Evolutionary conservation across 140 eudicot genomes (phyloP).

Genomic region (Anethum foeniculum): DNA sequence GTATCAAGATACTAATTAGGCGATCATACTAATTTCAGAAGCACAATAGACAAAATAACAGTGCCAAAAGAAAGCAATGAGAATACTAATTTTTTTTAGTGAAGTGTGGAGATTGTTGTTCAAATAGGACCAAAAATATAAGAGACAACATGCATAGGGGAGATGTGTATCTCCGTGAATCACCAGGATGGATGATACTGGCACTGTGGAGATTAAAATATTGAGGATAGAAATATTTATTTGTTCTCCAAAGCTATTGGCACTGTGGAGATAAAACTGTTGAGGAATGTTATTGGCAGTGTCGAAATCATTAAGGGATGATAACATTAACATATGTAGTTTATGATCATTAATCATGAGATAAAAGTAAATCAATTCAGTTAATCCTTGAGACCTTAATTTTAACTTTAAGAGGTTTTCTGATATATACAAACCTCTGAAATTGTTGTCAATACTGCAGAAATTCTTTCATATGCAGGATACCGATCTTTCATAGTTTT

Average conservation of each 20-base stretch:
- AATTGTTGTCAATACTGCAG: slow-evolving; percentile 82
- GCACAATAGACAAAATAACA: neutral
- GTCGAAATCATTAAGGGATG: neutral
- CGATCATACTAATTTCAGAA: neutral
- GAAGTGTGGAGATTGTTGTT: neutral
- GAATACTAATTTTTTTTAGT: neutral
- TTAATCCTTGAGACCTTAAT: neutral
- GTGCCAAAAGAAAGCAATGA: neutral
- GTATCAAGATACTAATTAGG: neutral
- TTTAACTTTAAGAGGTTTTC: neutral
- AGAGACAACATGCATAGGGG: neutral
- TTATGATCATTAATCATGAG: neutral
- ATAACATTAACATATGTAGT: neutral
- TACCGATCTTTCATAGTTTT: slow-evolving; percentile 60
- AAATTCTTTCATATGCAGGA: slow-evolving; percentile 84
- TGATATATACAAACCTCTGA: slow-evolving; percentile 58
- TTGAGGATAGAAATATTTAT: neutral
- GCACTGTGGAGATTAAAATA: neutral
- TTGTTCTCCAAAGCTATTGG: too few relatives aligned
- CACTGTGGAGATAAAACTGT: neutral
- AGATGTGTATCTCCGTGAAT: neutral
- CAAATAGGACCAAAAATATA: neutral
- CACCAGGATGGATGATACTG: neutral
- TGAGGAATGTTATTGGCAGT: neutral
- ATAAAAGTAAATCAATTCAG: neutral